A percentile compares a stretch with the other conserved stretches of the same genome.
phyloP scores from a whole-genome alignment of 2,329 filamentous ascomycete species.

The Ophiocordyceps camponoti-saundersi region DNA sequence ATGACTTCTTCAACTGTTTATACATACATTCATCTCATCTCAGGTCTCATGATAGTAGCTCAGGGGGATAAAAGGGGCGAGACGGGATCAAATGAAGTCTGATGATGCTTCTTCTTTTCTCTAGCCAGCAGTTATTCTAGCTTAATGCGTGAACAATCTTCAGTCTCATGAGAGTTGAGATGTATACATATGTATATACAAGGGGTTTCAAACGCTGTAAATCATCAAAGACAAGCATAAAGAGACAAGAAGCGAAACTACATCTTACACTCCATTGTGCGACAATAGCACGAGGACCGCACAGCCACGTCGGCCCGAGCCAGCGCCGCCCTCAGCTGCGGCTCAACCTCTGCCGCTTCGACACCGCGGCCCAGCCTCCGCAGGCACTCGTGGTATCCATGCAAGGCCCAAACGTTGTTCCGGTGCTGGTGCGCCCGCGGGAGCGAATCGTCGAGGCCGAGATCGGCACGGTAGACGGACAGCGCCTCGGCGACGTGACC shows the following conservation, averaged over 20 bases:
- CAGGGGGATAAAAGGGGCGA: no score
- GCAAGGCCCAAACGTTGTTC: conserved; percentile 60
- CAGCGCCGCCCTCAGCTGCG: conserved; percentile 31
- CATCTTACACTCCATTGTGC: conserved; percentile 6
- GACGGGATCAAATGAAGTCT: no score
- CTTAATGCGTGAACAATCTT: no score
- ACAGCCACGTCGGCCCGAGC: conserved; percentile 45
- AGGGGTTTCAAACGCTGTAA: no score
- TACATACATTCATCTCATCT: background rate
- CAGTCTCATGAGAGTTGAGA: no score
- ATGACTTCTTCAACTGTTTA: no score
- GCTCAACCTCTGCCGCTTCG: conserved; percentile 18
- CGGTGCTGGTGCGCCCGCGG: conserved; percentile 49
- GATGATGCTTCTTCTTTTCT: no score
- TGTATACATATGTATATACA: no score
- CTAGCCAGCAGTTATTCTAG: no score
- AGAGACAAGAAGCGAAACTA: background rate
- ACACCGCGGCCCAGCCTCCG: conserved; percentile 24
- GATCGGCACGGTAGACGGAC: conserved; percentile 40
- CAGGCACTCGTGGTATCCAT: conserved; percentile 57
- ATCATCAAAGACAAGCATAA: background rate
- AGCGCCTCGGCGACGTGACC: conserved; percentile 37
- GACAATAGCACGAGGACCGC: conserved; percentile 13
- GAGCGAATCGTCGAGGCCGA: conserved; percentile 41
- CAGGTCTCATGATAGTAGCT: background rate